Conservation (phyloP, 306 rosid species). For the Luffa acutangula region DNA sequence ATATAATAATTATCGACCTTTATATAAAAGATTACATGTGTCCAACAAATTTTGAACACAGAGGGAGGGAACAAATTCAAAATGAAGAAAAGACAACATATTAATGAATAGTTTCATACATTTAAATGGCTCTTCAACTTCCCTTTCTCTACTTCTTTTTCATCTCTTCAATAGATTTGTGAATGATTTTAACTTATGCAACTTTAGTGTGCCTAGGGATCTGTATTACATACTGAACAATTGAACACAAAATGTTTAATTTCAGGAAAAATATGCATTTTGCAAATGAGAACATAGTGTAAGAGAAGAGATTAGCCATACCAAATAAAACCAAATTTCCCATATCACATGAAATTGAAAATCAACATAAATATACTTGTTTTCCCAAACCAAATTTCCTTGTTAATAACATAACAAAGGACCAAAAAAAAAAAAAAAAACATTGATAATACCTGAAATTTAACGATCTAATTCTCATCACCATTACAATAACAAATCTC, state of each 20-base stretch:
- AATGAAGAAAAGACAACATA: not conserved
- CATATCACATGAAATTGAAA: not conserved
- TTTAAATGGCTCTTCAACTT: not conserved
- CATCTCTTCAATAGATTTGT: not conserved
- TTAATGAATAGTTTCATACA: too few relatives aligned
- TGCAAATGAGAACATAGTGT: too few relatives aligned
- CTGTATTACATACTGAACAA: not conserved
- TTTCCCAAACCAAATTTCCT: not conserved
- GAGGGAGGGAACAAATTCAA: not conserved
- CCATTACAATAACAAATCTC: slow-evolving; percentile 9
- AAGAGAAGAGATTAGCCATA: not conserved
- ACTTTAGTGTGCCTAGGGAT: not conserved
- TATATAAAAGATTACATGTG: not conserved
- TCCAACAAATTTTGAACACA: not conserved
- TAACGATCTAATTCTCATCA: not conserved
- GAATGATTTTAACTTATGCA: not conserved
- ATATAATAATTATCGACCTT: not conserved
- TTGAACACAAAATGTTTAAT: too few relatives aligned
- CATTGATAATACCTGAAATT: not conserved
- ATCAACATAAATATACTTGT: not conserved
- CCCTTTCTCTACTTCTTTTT: not conserved
- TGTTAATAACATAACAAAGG: not conserved
- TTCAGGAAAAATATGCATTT: not conserved
- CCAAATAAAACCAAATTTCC: not conserved
- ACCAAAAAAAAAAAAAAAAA: not conserved